phyloP scores from a whole-genome alignment of 2,329 filamentous ascomycete genomes.

The Venturia aucupariae region DNA sequence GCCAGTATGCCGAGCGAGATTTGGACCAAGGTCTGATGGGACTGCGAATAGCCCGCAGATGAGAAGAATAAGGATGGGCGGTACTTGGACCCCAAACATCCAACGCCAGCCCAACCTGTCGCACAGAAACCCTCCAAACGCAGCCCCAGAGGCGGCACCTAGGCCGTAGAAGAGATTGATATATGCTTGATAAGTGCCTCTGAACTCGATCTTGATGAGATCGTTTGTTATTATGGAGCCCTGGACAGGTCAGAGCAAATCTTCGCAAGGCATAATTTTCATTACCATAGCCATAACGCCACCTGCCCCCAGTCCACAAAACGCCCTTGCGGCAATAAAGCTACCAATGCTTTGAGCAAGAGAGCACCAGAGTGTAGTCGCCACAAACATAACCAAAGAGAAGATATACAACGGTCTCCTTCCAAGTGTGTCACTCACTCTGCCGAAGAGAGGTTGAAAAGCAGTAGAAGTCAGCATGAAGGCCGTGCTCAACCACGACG shows the following conservation, averaged over 20 bases:
- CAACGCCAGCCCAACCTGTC: slow-evolving; percentile 65
- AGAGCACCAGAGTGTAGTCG: slow-evolving; percentile 61
- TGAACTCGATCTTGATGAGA: slow-evolving; percentile 61
- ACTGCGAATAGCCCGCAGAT: slow-evolving; percentile 35
- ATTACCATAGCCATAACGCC: slow-evolving; percentile 31
- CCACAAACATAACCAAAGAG: slow-evolving; percentile 52
- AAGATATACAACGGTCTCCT: slow-evolving; percentile 57
- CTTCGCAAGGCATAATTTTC: neutral
- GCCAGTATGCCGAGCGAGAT: slow-evolving; percentile 32
- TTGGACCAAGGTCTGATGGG: slow-evolving; percentile 36
- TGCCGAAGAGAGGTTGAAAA: slow-evolving; percentile 65
- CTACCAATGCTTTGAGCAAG: slow-evolving; percentile 57
- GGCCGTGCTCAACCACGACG: slow-evolving; percentile 73
- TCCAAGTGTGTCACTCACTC: slow-evolving; percentile 65
- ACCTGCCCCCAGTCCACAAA: slow-evolving; percentile 65
- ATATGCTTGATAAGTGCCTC: slow-evolving; percentile 65
- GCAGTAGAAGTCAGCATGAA: slow-evolving; percentile 70
- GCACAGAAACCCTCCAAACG: slow-evolving; percentile 59
- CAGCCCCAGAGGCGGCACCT: slow-evolving; percentile 48
- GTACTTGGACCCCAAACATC: slow-evolving; percentile 51
- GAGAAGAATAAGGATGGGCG: slow-evolving; percentile 37
- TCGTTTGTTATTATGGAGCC: slow-evolving; percentile 61
- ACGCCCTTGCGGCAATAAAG: slow-evolving; percentile 60
- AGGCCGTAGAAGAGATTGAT: slow-evolving; percentile 57
- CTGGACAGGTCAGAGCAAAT: slow-evolving; percentile 8